Base-by-base conservation (phyloP, 2,329 filamentous ascomycete species). In the Fusarium nodosum region DNA sequence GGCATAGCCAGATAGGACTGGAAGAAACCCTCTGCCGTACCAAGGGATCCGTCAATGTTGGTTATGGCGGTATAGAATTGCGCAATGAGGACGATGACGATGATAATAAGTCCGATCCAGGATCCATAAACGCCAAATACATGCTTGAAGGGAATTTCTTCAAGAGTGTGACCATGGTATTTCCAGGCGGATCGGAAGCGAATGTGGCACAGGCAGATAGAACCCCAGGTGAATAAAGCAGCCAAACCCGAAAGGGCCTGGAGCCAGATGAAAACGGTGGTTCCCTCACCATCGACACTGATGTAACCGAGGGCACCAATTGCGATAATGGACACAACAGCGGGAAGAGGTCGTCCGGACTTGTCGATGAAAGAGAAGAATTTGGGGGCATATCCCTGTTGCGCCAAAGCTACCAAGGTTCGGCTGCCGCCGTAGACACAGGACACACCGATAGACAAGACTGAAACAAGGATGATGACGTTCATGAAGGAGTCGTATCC, bases 221-320 rank as follows among this genome's bases (percentile, higher is more conserved):
- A 90, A 20, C 85, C 89, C 90, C 90, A 93, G 13, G 89, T 89
- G 76, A 91, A 91, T 44, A 92, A 82, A 15, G 88, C 86, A 13
- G 87, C 86, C 7, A 92, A 81, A 53, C 88, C 90, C 0, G 88
- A 90, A 18, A 92, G 80, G 11, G 89, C 87, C 28, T 87, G 83
- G 5, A 93, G 83, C 90, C 90, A 92, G 72, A 85, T 82, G 61
- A 92, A 91, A 24, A 91, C 84, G 1, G 78, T 79, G 2, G 74
- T 76, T 24, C 86, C 86, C 2, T 79, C 79, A 0, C 79, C 72
- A 47, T 78, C 75, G 28, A 88, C 76, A 61, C 79, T 82, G 33
- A 86, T 67, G 60, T 84, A 88, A 7, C 83, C 86, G 4, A 89
- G 78, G 4, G 82, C 73, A 24, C 86, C 87, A 41, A 87, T 84